phyloP scores from a whole-genome alignment of 495 filamentous ascomycete genomes.

The Filosporella fistucella region DNA sequence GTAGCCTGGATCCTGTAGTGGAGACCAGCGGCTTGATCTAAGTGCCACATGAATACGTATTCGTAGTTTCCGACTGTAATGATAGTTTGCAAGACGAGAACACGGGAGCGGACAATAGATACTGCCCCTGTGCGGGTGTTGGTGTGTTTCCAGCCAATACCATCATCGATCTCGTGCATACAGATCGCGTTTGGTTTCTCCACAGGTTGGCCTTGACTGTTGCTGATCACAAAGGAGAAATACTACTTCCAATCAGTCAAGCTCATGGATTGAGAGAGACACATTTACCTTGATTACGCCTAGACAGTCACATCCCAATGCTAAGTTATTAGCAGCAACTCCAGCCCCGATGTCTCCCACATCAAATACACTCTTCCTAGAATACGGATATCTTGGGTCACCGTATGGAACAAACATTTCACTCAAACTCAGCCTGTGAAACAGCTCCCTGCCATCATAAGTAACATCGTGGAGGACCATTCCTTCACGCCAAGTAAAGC shows the following conservation, averaged over 20 bases:
- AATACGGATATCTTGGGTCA: constrained; percentile 68
- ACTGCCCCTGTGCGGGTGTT: constrained; percentile 70
- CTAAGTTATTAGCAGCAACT: constrained; percentile 72
- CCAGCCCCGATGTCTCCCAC: constrained; percentile 74
- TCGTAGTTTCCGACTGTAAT: constrained; percentile 60
- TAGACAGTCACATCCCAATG: constrained; percentile 60
- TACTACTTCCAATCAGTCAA: constrained; percentile 38
- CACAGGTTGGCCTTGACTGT: constrained; percentile 55
- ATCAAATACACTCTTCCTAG: constrained; percentile 74
- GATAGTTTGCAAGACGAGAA: constrained; percentile 70
- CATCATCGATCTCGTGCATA: constrained; percentile 70
- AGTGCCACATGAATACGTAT: constrained; percentile 68
- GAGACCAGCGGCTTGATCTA: constrained; percentile 77
- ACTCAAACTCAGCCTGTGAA: constrained; percentile 64
- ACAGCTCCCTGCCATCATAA: constrained; percentile 62
- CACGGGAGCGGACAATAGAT: constrained; percentile 62
- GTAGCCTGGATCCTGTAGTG: constrained; percentile 25
- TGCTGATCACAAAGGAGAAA: constrained; percentile 56
- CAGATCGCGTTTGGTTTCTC: constrained; percentile 73
- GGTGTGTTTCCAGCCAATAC: constrained; percentile 82
- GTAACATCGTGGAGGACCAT: constrained; percentile 66
- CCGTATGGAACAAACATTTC: constrained; percentile 82
- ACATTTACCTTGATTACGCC: constrained; percentile 69
- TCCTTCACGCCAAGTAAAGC: constrained; percentile 73
- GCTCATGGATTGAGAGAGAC: constrained; percentile 46